These are phyloP conservation scores for Colletotrichum tofieldiae DNA, from an alignment of 2,329 filamentous ascomycete species.

Conservation along the genomic window DNA sequence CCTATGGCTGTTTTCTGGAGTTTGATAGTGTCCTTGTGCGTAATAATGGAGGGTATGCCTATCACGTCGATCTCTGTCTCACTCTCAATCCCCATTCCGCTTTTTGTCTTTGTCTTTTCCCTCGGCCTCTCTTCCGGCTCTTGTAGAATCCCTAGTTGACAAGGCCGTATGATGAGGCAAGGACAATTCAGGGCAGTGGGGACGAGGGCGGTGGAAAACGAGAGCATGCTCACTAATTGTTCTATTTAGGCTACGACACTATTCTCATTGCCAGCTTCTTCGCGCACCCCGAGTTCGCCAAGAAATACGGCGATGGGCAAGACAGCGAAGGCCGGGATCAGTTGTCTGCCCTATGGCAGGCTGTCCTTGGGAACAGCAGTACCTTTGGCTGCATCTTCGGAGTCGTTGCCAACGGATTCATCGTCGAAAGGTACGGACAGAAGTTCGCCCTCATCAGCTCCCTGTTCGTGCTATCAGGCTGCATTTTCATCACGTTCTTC, in stretches of 20 bases:
- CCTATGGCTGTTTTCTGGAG: slow-evolving; percentile 48
- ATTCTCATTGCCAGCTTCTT: slow-evolving; percentile 48
- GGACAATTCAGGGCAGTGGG: not conserved
- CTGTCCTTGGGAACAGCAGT: slow-evolving; percentile 58
- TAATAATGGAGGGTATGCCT: slow-evolving; percentile 52
- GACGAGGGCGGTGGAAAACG: not conserved
- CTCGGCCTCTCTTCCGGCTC: no score
- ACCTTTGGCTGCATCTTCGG: slow-evolving; percentile 62
- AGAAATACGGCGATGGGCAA: slow-evolving; percentile 48
- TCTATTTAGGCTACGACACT: slow-evolving; percentile 36
- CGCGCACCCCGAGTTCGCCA: slow-evolving; percentile 49
- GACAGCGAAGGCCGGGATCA: slow-evolving; percentile 47
- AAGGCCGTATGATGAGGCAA: not conserved
- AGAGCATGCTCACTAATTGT: not conserved
- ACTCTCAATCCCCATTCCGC: not conserved
- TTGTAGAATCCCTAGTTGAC: not conserved
- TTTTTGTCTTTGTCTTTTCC: not conserved
- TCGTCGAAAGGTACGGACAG: slow-evolving; percentile 57
- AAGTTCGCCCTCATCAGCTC: slow-evolving; percentile 56
- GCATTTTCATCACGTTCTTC: slow-evolving; percentile 59
- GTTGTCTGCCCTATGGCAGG: slow-evolving; percentile 62
- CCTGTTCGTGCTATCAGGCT: slow-evolving; percentile 51
- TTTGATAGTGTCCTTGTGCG: slow-evolving; percentile 47
- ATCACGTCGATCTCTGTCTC: no score
- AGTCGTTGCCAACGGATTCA: slow-evolving; percentile 58